Conservation (phyloP, 768 basidiomycete species). For the Russula virescens region DNA sequence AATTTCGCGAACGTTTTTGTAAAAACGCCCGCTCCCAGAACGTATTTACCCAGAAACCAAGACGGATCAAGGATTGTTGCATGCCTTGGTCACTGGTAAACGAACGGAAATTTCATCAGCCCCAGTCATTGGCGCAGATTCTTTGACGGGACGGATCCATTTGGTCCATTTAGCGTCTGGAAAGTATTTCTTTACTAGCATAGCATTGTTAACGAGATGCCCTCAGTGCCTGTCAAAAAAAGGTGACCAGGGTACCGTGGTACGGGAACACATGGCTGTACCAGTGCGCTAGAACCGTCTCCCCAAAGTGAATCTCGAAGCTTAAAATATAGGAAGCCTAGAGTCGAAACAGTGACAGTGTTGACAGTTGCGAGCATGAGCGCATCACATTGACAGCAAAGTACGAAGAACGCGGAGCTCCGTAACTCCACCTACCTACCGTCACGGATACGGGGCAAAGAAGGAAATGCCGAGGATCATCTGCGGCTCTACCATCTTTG, state of each 20-base stretch:
- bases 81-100: no score
- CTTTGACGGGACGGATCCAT: not conserved
- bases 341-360: not conserved
- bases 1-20: not conserved
- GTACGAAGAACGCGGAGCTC: conserved; percentile 1
- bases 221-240: not conserved
- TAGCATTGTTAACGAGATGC: not conserved
- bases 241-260: conserved; percentile 1
- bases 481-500: not conserved
- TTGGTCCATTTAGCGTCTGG: not conserved
- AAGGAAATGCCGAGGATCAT: not conserved
- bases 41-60: not conserved
- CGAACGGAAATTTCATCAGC: no score
- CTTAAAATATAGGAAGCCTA: not conserved
- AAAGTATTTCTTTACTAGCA: not conserved
- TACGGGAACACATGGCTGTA: not conserved
- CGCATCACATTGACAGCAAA: not conserved
- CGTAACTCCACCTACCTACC: not conserved
- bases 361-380: not conserved
- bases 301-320: not conserved
- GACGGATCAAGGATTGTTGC: not conserved
- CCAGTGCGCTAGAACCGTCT: not conserved
- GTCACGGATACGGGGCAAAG: not conserved
- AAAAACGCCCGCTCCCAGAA: not conserved
- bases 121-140: not conserved